These are phyloP conservation scores for Pseudozyma thailandica DNA, from an alignment of 1,284 basidiomycete genomes.

Conservation along the genomic window DNA sequence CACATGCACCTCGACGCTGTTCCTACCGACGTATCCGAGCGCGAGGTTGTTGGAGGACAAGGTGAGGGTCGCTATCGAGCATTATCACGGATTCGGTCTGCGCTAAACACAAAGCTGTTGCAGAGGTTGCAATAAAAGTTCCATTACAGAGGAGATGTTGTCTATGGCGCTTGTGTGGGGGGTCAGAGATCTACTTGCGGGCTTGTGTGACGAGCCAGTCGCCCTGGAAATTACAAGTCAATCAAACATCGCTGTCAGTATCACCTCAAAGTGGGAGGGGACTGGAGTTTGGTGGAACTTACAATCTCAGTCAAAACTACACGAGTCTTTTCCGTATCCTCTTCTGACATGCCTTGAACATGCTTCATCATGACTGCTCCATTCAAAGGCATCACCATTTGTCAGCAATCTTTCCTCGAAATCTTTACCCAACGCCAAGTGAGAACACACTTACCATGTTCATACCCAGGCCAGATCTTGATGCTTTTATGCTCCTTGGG, in stretches of 20 bases:
- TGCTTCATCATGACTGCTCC: constrained; percentile 66
- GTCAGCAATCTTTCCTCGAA: background rate
- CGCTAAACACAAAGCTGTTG: constrained; percentile 12
- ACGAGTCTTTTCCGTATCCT: constrained; percentile 53
- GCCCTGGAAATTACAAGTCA: background rate
- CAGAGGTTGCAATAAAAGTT: background rate
- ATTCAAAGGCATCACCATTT: background rate
- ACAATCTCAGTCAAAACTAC: constrained; percentile 57
- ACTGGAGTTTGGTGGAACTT: constrained; percentile 2
- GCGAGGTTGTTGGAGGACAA: constrained; percentile 28
- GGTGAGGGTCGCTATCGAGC: constrained; percentile 48
- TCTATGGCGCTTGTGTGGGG: background rate
- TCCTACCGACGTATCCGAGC: constrained; percentile 44
- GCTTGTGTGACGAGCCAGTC: constrained; percentile 45
- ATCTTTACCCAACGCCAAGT: background rate
- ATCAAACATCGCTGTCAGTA: too few species aligned
- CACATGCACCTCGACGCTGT: constrained; percentile 58
- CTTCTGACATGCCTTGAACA: constrained; percentile 60
- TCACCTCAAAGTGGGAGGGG: too few species aligned
- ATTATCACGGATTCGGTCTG: constrained; percentile 55
- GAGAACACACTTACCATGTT: constrained; percentile 67
- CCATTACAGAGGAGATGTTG: constrained; percentile 4
- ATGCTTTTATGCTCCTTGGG: constrained; percentile 69
- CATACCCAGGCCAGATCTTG: constrained; percentile 71
- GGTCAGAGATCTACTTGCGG: constrained; percentile 23